phyloP scores from a whole-genome alignment of 2,329 filamentous ascomycete genomes.

The Xylaria sp. region DNA sequence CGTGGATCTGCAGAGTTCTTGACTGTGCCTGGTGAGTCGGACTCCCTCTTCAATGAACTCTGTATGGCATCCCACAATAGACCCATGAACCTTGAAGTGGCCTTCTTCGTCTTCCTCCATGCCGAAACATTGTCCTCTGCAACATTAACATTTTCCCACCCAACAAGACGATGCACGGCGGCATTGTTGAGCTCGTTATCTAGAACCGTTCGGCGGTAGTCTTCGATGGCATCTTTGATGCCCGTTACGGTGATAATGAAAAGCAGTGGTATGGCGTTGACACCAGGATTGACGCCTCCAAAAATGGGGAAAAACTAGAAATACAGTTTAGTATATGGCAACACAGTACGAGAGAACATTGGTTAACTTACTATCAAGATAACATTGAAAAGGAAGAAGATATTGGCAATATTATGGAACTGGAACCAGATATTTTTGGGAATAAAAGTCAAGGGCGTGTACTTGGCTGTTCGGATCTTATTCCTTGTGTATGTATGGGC shows the following conservation, averaged over 20 bases:
- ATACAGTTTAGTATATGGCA: constrained; percentile 12
- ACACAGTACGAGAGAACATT: constrained; percentile 13
- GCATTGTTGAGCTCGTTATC: constrained; percentile 97
- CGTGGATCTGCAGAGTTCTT: constrained; percentile 62
- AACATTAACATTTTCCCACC: constrained; percentile 94
- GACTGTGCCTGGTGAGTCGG: constrained; percentile 57
- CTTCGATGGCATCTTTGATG: constrained; percentile 94
- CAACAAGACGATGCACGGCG: constrained; percentile 84
- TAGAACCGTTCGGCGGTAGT: constrained; percentile 87
- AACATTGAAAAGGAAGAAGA: constrained; percentile 96
- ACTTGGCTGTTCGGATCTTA: constrained; percentile 98
- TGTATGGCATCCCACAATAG: constrained; percentile 57
- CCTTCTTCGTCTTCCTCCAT: constrained; percentile 93
- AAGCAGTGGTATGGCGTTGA: constrained; percentile 90
- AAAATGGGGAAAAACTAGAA: constrained; percentile 93
- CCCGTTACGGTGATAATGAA: constrained; percentile 88
- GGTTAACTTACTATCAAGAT: constrained; percentile 80
- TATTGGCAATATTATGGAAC: constrained; percentile 97
- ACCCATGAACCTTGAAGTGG: constrained; percentile 67
- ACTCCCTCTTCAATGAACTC: constrained; percentile 54
- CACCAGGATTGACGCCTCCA: constrained; percentile 84
- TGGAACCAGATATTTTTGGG: constrained; percentile 98
- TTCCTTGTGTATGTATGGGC: constrained; percentile 77
- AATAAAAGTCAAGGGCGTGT: constrained; percentile 91
- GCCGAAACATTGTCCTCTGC: constrained; percentile 81